A percentile compares a stretch with the other conserved stretches of the same genome.
These are phyloP conservation scores for Solanum rostratum DNA, from an alignment of 257 asterid genomes.

Conservation along the genomic window DNA sequence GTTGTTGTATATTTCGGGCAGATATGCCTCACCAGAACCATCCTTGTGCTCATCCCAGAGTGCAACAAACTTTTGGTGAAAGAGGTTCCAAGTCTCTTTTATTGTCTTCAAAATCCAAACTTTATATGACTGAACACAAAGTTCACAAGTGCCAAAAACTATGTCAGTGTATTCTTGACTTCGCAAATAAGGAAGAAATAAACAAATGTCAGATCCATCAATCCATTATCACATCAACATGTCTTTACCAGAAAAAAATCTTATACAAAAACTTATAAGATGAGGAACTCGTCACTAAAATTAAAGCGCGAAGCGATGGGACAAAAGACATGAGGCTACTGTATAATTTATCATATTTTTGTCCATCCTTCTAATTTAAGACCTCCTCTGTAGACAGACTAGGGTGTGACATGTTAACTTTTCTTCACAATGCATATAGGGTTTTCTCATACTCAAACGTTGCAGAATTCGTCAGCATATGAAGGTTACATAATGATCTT, in stretches of 20 bases:
- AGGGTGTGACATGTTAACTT: not conserved
- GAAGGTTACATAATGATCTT: not conserved
- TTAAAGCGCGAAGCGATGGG: not conserved
- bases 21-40: constrained; percentile 95
- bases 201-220: not conserved
- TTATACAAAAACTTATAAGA: not conserved
- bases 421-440: not conserved
- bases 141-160: not conserved
- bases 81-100: constrained; percentile 85
- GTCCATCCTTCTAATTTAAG: not conserved
- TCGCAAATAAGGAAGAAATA: not conserved
- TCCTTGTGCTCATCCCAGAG: constrained; percentile 87
- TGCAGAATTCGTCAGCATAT: not conserved
- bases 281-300: not conserved
- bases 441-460: not conserved
- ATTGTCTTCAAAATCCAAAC: constrained; percentile 77
- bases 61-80: constrained; percentile 57
- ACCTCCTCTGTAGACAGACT: not conserved
- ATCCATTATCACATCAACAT: not conserved
- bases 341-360: not conserved
- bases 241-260: not conserved
- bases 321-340: not conserved
- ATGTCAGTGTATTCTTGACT: not conserved
- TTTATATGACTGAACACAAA: constrained; percentile 47
- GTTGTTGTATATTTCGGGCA: constrained; percentile 64